These are phyloP conservation scores for Sisymbrium irio DNA, from an alignment of 345 rosid species.

Conservation along the genomic window DNA sequence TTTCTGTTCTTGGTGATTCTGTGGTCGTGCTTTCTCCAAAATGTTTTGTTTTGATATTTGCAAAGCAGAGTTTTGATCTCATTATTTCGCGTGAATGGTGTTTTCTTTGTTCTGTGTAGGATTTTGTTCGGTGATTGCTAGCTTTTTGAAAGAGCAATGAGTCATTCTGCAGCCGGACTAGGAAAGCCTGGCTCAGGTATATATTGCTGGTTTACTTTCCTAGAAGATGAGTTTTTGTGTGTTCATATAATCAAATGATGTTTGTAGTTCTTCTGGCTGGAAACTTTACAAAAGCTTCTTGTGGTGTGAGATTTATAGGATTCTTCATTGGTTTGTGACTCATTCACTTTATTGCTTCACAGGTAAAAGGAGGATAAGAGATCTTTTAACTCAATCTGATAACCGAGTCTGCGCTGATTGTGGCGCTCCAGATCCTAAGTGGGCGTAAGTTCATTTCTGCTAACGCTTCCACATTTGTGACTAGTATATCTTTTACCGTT, in stretches of 20 bases:
- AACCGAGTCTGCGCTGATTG: slow-evolving; percentile 96
- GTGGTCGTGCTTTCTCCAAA: not conserved
- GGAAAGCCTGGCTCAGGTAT: slow-evolving; percentile 53
- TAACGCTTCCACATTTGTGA: not conserved
- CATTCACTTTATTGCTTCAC: slow-evolving; percentile 8
- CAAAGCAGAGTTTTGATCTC: not conserved
- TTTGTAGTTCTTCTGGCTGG: not conserved
- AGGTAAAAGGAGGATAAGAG: slow-evolving; percentile 80
- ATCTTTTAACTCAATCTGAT: slow-evolving; percentile 65
- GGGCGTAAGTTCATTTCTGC: slow-evolving; percentile 73
- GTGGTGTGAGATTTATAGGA: not conserved
- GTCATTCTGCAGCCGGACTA: slow-evolving; percentile 44
- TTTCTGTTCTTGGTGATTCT: slow-evolving; percentile 5
- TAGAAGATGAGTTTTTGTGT: not conserved
- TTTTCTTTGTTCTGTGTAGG: slow-evolving; percentile 18
- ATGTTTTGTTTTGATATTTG: too few relatives aligned
- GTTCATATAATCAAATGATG: not conserved
- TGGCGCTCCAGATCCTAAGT: slow-evolving; percentile 93
- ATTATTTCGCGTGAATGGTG: not conserved
- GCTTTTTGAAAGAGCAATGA: slow-evolving; percentile 49
- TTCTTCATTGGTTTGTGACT: not conserved
- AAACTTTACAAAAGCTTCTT: not conserved
- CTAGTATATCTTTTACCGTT: not conserved
- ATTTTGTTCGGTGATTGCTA: slow-evolving; percentile 36
- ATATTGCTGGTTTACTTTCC: slow-evolving; percentile 2